These are phyloP conservation scores for Trametes gibbosa DNA, from an alignment of 768 basidiomycete genomes.

Conservation along the genomic window DNA sequence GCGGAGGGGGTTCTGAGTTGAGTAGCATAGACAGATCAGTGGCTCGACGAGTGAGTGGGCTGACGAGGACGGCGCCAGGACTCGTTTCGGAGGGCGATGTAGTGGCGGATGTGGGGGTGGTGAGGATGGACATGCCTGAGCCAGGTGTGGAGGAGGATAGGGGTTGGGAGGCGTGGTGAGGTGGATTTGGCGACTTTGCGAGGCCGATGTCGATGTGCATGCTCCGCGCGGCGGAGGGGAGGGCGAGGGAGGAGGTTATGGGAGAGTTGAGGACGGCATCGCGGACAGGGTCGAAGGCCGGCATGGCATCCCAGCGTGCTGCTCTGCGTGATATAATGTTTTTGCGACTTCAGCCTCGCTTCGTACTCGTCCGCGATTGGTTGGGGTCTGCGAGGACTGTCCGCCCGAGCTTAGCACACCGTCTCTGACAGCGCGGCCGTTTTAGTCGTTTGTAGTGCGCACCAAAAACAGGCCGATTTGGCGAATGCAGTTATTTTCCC, in stretches of 20 bases:
- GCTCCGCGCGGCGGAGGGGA: conserved; percentile 26
- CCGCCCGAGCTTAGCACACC: conserved; percentile 3
- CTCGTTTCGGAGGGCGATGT: conserved; percentile 30
- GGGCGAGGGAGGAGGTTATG: conserved; percentile 44
- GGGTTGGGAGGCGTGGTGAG: conserved; percentile 22
- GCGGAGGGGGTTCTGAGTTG: conserved; percentile 53
- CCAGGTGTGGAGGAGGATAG: conserved; percentile 31
- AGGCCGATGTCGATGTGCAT: conserved; percentile 22
- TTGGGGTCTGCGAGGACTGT: not conserved
- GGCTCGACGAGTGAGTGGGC: conserved; percentile 57
- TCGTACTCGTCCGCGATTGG: not conserved
- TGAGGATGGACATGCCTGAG: conserved; percentile 16
- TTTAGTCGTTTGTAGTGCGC: conserved; percentile 19
- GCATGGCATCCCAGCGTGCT: conserved; percentile 40
- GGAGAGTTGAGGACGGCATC: conserved; percentile 85
- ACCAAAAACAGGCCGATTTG: not conserved
- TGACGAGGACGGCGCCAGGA: conserved; percentile 35
- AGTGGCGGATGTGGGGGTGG: conserved; percentile 15
- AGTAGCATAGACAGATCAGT: conserved; percentile 78
- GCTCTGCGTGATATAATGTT: not conserved
- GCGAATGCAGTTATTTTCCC: not conserved
- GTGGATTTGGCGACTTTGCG: not conserved
- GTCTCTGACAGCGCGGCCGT: conserved; percentile 14
- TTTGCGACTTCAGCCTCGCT: conserved; percentile 10
- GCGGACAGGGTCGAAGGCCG: conserved; percentile 82